Base-by-base conservation (phyloP, 2,329 filamentous ascomycete genomes). In the Aciculosporium take region DNA sequence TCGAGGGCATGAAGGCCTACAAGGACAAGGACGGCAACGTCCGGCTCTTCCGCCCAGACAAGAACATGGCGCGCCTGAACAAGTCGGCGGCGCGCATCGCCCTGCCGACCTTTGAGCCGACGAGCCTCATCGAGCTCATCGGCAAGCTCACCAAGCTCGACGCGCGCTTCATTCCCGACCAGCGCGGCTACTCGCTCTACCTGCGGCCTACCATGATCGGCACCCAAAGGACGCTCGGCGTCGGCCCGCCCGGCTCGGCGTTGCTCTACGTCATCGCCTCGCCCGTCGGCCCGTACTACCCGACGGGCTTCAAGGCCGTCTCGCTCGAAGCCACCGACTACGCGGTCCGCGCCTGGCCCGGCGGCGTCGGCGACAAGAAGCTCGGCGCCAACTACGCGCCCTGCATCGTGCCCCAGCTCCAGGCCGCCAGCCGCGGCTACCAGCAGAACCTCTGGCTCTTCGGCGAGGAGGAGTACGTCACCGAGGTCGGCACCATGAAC, bases 1-100 rank as follows among this genome's bases (percentile, higher is more conserved):
- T 98, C 64, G 91, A 98, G 69, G 91, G 91, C 52, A 94, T 96
- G 87, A 98, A 98, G 71, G 91, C 91, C 45, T 98, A 98, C 74
- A 93, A 89, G 64, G 86, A 94, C 66, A 76, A 73, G 54, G 59
- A 76, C 33, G 85, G 85, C 52, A 67, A 79, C 45, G 76, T 94
- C 51, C 80, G 89, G 42, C 71, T 98, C 41, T 98, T 98, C 74
- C 78, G 91, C 27, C 91, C 91, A 2, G 82, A 94, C 61, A 91
- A 78, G 74, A 98, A 98, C 71, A 96, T 96, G 89, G 79, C 72
- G 49, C 82, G 91, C 46, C 67, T 98, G 63, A 98, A 96, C 71
- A 85, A 82, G 62, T 95, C 88, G 2, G 77, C 84, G 37, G 77
- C 84, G 30, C 84, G 91, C 50, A 96, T 98, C 65, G 89, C 91